A percentile compares a stretch with the other conserved stretches of the same genome.
Conservation (phyloP, 139 green algal genomes). For the Asterochloris sp. region DNA sequence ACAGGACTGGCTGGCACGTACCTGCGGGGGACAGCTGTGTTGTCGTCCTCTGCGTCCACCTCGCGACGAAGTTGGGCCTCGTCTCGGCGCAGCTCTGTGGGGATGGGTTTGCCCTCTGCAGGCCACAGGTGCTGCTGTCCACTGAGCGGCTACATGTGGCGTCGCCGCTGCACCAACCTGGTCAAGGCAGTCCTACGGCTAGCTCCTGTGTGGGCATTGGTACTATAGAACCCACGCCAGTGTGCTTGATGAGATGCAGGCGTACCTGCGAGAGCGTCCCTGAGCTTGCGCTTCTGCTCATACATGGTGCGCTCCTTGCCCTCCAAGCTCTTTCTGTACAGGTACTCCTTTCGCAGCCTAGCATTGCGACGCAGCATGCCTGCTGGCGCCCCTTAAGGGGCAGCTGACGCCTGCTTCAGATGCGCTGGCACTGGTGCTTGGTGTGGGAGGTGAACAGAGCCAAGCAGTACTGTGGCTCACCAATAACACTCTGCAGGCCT, state of each 20-base stretch:
- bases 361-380: constrained; percentile 78
- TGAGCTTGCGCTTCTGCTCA: constrained; percentile 92
- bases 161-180: not conserved
- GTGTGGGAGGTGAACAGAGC: no score
- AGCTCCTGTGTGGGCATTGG: no score
- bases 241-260: no score
- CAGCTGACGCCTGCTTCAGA: no score
- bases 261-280: constrained; percentile 79
- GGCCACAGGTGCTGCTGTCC: no score
- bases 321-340: constrained; percentile 95
- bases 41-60: constrained; percentile 95
- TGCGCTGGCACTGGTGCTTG: no score
- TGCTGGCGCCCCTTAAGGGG: no score
- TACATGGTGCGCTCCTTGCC: constrained; percentile 89
- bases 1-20: no score
- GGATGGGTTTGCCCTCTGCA: constrained; percentile 96
- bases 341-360: constrained; percentile 88
- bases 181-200: no score
- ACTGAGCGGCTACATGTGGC: not conserved
- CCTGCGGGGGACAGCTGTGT: constrained; percentile 77
- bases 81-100: constrained; percentile 84
- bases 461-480: no score
- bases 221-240: no score
- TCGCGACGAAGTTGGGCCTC: constrained; percentile 73
- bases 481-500: no score